Percentiles rank a stretch among this genome's conserved stretches.
Conservation (phyloP, 768 basidiomycete species). For the Pulveroboletus sp. region DNA sequence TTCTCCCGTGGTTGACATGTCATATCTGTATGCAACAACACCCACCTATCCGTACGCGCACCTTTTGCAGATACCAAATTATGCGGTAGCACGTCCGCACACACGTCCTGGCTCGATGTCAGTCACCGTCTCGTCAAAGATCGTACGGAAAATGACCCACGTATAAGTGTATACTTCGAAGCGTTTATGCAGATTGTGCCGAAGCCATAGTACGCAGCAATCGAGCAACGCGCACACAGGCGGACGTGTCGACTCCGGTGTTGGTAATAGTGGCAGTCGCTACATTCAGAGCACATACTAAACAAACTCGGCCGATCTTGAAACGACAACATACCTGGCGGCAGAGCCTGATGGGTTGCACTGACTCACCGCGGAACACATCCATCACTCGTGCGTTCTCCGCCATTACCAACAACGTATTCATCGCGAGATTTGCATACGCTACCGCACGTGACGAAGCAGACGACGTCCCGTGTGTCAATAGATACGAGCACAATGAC, state of each 20-base stretch:
- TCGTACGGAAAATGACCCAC: slow-evolving; percentile 33
- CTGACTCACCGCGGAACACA: slow-evolving; percentile 39
- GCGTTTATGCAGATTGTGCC: slow-evolving; percentile 63
- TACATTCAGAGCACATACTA: slow-evolving; percentile 17
- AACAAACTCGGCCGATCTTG: neutral
- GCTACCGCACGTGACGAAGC: slow-evolving; percentile 53
- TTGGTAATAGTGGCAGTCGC: slow-evolving; percentile 51
- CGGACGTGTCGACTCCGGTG: slow-evolving; percentile 35
- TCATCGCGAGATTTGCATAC: slow-evolving; percentile 57
- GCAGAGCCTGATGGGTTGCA: slow-evolving; percentile 49
- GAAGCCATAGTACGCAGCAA: slow-evolving; percentile 64
- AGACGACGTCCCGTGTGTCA: slow-evolving; percentile 62
- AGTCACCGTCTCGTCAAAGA: neutral
- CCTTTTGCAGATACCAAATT: slow-evolving; percentile 53
- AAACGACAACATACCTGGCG: slow-evolving; percentile 46
- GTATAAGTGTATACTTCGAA: slow-evolving; percentile 54
- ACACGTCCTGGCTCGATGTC: slow-evolving; percentile 41
- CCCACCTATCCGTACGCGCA: slow-evolving; percentile 52
- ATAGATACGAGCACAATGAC: slow-evolving; percentile 58
- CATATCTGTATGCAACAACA: neutral
- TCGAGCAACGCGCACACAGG: slow-evolving; percentile 60
- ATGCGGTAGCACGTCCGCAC: slow-evolving; percentile 50
- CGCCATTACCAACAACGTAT: slow-evolving; percentile 46
- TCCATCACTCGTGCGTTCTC: slow-evolving; percentile 48
- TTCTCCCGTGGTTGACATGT: neutral